Percentiles rank a stretch among this genome's conserved stretches.
These are phyloP conservation scores for Pachyrhizus erosus DNA, from an alignment of 306 rosid species.

Conservation along the genomic window DNA sequence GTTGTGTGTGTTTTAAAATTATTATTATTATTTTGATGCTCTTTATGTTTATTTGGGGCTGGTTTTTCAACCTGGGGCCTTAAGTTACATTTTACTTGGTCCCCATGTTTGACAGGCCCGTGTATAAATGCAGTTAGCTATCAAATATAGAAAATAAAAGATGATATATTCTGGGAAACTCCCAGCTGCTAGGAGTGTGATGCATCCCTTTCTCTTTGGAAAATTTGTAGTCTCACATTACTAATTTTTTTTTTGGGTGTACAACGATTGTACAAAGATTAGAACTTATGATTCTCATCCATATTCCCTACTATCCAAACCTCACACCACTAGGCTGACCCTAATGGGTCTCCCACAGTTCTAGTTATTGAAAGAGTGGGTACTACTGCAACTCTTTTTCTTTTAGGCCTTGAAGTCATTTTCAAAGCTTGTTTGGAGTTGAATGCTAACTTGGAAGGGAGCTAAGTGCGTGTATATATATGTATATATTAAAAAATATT, in stretches of 20 bases:
- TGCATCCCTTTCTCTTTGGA: conserved; percentile 19
- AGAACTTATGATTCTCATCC: no score
- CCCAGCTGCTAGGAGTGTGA: neutral
- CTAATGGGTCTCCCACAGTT: neutral
- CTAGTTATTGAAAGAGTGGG: neutral
- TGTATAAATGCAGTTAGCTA: neutral
- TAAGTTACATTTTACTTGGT: neutral
- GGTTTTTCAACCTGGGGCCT: neutral
- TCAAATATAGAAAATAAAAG: neutral
- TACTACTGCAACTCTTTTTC: no score
- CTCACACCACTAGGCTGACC: no score
- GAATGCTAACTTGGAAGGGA: no score
- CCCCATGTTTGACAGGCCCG: neutral
- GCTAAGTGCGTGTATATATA: no score
- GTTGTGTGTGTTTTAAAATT: neutral
- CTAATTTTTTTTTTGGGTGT: no score
- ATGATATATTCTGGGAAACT: neutral
- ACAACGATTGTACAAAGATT: no score
- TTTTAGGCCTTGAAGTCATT: no score
- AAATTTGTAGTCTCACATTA: neutral
- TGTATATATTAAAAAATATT: no score
- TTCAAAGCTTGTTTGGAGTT: no score
- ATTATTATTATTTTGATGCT: neutral
- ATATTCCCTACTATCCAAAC: no score
- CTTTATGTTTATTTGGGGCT: neutral